phyloP scores from a whole-genome alignment of 2,329 filamentous ascomycete species.

The Penicillium vulpinum region DNA sequence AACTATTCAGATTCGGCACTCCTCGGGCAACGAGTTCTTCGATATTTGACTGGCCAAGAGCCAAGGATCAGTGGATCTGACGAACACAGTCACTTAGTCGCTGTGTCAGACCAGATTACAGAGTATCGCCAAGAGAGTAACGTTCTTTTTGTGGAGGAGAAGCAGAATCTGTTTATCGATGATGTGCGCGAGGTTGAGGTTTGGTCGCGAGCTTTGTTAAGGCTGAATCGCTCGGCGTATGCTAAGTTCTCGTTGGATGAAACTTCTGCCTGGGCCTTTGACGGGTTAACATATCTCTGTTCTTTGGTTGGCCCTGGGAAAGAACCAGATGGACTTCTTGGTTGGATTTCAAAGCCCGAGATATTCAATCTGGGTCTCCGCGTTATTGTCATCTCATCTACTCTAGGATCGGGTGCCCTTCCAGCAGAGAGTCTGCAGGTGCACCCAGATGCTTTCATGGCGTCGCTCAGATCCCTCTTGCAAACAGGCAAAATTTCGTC shows the following conservation, averaged over 20 bases:
- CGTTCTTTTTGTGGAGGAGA: conserved; percentile 78
- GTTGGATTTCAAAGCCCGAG: conserved; percentile 69
- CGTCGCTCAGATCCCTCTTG: conserved; percentile 29
- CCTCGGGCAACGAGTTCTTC: conserved; percentile 40
- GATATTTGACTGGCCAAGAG: conserved; percentile 41
- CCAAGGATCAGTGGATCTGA: conserved; percentile 25
- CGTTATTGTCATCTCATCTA: conserved; percentile 39
- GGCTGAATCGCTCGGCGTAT: conserved; percentile 28
- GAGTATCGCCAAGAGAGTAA: conserved; percentile 41
- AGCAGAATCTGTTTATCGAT: conserved; percentile 92
- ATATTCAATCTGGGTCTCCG: conserved; percentile 57
- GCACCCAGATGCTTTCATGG: conserved; percentile 17
- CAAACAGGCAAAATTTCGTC: conserved; percentile 22
- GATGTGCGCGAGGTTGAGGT: conserved; percentile 69
- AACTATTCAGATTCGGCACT: conserved; percentile 35
- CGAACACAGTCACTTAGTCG: conserved; percentile 12
- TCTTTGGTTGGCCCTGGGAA: conserved; percentile 27
- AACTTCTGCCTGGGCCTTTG: conserved; percentile 34
- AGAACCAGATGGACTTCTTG: conserved; percentile 63
- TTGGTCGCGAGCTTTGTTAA: conserved; percentile 62
- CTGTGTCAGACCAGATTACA: conserved; percentile 33
- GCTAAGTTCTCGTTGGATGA: conserved; percentile 20
- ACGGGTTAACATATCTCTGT: conserved; percentile 32
- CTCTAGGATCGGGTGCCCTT: conserved; percentile 32
- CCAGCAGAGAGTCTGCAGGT: conserved; percentile 17